These are phyloP conservation scores for Clitopilus hobsonii DNA, from an alignment of 768 basidiomycete genomes.

Conservation along the genomic window DNA sequence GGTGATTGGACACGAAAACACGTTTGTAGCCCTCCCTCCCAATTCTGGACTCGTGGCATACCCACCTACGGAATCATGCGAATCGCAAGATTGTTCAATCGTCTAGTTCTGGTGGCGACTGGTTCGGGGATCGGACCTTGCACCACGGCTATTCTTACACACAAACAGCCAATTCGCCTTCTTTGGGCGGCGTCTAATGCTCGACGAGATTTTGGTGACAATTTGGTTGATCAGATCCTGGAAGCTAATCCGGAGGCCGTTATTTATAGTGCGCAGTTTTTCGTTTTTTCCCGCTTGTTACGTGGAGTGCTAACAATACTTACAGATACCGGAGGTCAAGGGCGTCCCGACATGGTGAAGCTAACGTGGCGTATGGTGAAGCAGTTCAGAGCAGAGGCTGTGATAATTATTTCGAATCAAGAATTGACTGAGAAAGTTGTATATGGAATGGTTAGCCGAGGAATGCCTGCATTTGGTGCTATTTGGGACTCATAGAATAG, in stretches of 20 bases:
- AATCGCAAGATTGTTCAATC: conserved; percentile 52
- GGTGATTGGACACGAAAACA: conserved; percentile 57
- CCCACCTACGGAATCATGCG: conserved; percentile 52
- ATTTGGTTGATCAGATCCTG: conserved; percentile 51
- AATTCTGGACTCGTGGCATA: conserved; percentile 55
- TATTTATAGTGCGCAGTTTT: conserved; percentile 40
- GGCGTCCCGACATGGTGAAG: conserved; percentile 45
- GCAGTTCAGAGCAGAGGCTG: conserved; percentile 48
- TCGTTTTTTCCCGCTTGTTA: neutral
- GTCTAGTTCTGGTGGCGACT: conserved; percentile 53
- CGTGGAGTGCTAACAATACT: neutral
- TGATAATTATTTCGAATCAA: conserved; percentile 56
- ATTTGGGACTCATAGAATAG: conserved; percentile 49
- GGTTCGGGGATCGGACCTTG: conserved; percentile 57
- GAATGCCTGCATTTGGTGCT: conserved; percentile 56
- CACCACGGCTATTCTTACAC: conserved; percentile 48
- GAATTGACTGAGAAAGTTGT: conserved; percentile 54
- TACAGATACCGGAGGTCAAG: conserved; percentile 37
- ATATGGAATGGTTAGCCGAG: conserved; percentile 55
- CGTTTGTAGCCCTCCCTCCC: conserved; percentile 46
- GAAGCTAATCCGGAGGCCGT: conserved; percentile 47
- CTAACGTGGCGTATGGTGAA: conserved; percentile 40
- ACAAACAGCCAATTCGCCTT: conserved; percentile 45
- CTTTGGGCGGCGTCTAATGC: conserved; percentile 60
- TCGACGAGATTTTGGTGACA: conserved; percentile 55